Base-by-base conservation (phyloP, 1,284 basidiomycete species). In the Laetiporus sulphureus region DNA sequence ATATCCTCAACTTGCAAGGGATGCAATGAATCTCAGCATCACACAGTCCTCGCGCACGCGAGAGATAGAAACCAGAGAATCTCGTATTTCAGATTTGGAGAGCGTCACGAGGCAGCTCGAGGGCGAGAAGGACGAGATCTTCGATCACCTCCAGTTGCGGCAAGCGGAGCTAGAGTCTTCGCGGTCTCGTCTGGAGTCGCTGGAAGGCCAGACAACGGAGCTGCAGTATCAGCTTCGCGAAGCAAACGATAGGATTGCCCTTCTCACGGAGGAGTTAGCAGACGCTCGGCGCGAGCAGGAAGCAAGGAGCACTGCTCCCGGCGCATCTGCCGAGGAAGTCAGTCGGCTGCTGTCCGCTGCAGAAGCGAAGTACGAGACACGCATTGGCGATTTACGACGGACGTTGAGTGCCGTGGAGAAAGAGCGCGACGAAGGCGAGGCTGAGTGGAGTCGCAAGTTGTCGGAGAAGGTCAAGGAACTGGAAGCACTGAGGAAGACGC, bases 101-200 rank as follows among this genome's bases (percentile, higher is more conserved):
- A 66, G 67, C 25, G 82, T 79, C 1, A 68, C 91, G 15, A 74
- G 77, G 47, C 76, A 71, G 20, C 68, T 93, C 11, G 74, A 77
- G 6, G 61, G 67, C 20, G 86, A 91, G 56, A 92, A 91, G 52
- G 80, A 81, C 50, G 59, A 68, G 13, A 74, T 91, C 43, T 96
- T 95, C 56, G 87, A 91, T 49, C 79, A 86, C 45, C 69, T 91
- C 4, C 90, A 96, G 62, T 55, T 85, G 32, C 82, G 87, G 20
- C 89, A 94, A 59, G 90, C 87, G 11, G 91, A 96, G 56, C 62
- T 87, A 12, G 93, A 97, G 63, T 83, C 85, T 0, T 78, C 82
- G 1, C 79, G 84, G 46, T 77, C 75, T 3, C 79, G 85, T 46
- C 69, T 83, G 1, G 89, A 91, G 53, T 74, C 73, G 0, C 63